phyloP scores from a whole-genome alignment of 192 early-diverging fungal species.

The Coemansia sp. region DNA sequence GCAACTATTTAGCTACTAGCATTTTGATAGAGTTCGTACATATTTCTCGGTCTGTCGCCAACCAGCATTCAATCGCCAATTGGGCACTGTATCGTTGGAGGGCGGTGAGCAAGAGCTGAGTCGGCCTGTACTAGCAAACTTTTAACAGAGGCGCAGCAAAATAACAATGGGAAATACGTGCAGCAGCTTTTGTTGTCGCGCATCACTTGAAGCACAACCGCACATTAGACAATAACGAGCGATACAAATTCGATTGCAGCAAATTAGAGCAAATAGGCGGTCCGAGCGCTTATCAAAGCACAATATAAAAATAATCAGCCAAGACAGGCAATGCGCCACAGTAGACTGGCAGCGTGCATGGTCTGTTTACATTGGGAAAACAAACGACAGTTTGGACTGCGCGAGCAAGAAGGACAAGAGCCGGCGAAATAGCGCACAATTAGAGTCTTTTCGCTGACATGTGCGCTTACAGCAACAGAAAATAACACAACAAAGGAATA shows the following conservation, averaged over 20 bases:
- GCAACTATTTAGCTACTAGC: neutral
- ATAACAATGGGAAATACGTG: neutral
- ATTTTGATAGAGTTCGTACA: neutral
- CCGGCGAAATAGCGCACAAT: constrained; percentile 1
- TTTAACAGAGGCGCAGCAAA: neutral
- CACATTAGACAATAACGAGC: neutral
- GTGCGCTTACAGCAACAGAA: neutral
- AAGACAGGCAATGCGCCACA: constrained; percentile 1
- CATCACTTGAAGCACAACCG: neutral
- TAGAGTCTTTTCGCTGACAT: neutral
- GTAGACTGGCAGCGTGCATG: neutral
- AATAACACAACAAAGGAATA: neutral
- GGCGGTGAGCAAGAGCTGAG: neutral
- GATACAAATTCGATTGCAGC: neutral
- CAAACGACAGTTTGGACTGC: neutral
- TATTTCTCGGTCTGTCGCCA: neutral
- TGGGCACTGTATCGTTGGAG: neutral
- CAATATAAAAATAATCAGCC: neutral
- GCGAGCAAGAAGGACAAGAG: neutral
- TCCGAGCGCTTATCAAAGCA: neutral
- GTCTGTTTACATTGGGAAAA: neutral
- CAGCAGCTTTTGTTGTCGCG: neutral
- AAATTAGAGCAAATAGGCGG: neutral
- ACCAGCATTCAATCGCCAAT: neutral
- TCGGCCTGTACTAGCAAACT: neutral